phyloP scores from a whole-genome alignment of 495 filamentous ascomycete genomes.

The Bacidia rubella region DNA sequence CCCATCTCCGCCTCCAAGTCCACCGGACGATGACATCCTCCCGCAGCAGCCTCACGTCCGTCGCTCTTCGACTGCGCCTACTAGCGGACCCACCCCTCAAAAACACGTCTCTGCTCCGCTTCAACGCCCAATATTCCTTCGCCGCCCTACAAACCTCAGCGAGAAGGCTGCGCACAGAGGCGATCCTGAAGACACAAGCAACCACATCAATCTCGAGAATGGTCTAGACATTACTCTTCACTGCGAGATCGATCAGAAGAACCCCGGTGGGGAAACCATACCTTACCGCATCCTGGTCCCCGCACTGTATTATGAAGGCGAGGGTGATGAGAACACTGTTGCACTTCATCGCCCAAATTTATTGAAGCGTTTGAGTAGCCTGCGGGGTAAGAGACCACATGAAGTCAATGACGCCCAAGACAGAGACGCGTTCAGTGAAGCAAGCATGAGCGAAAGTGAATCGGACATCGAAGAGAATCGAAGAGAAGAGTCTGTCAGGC shows the following conservation, averaged over 20 bases:
- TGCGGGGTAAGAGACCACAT: conserved; percentile 9
- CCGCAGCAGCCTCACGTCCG: conserved; percentile 4
- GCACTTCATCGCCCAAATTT: conserved; percentile 9
- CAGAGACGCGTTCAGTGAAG: conserved; percentile 13
- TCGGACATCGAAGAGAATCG: conserved; percentile 1
- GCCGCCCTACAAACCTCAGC: conserved; percentile 56
- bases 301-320: conserved; percentile 43
- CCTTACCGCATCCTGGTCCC: conserved; percentile 83
- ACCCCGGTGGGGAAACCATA: conserved; percentile 78
- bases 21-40: conserved; percentile 29
- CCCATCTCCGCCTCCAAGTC: conserved; percentile 17
- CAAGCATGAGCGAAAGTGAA: conserved; percentile 14
- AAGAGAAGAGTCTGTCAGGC: conserved; percentile 1
- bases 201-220: conserved; percentile 51
- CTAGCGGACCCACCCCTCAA: background rate
- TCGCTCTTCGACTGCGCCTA: conserved; percentile 11
- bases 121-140: conserved; percentile 45
- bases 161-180: conserved; percentile 40
- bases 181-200: conserved; percentile 18
- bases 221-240: conserved; percentile 77
- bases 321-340: conserved; percentile 23
- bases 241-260: conserved; percentile 68
- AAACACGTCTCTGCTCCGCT: conserved; percentile 14
- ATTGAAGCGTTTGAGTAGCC: conserved; percentile 10
- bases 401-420: conserved; percentile 11